A percentile compares a stretch with the other conserved stretches of the same genome.
phyloP scores from a whole-genome alignment of 2,329 filamentous ascomycete genomes.

The Didymosphaeria variabile region DNA sequence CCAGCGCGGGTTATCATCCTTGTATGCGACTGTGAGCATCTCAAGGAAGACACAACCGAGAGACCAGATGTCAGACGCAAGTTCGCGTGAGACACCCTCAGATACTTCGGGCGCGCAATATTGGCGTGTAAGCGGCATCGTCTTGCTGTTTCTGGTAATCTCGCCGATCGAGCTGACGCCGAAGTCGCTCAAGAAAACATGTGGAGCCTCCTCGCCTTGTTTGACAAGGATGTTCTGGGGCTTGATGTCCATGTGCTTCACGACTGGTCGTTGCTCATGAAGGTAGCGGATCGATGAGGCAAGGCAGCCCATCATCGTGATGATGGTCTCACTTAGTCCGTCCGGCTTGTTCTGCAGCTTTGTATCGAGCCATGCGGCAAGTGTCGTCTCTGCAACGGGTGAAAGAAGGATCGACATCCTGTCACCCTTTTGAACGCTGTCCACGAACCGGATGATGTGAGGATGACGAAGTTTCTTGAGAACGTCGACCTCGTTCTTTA shows the following conservation, averaged over 20 bases:
- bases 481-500: slow-evolving; percentile 47
- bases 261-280: slow-evolving; percentile 46
- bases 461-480: slow-evolving; percentile 51
- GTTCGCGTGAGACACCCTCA: slow-evolving; percentile 36
- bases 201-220: slow-evolving; percentile 40
- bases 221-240: slow-evolving; percentile 50
- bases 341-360: slow-evolving; percentile 29
- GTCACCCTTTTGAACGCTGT: slow-evolving; percentile 46
- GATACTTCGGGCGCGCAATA: slow-evolving; percentile 49
- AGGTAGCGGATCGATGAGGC: slow-evolving; percentile 47
- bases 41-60: slow-evolving; percentile 95
- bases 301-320: slow-evolving; percentile 50
- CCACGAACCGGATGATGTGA: slow-evolving; percentile 50
- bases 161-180: slow-evolving; percentile 46
- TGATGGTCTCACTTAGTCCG: slow-evolving; percentile 34
- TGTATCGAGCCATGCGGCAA: slow-evolving; percentile 45
- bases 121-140: slow-evolving; percentile 42
- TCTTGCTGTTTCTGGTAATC: slow-evolving; percentile 20
- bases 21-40: slow-evolving; percentile 69
- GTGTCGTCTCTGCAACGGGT: slow-evolving; percentile 49
- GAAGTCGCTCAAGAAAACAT: slow-evolving; percentile 50
- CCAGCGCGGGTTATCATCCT: slow-evolving; percentile 35
- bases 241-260: slow-evolving; percentile 51
- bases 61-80: slow-evolving; percentile 83
- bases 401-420: slow-evolving; percentile 50